Evolutionary conservation across 2,329 filamentous ascomycete species (phyloP), one percentile per base, ranked within the genome.

Genomic region (Didymella sp.): DNA sequence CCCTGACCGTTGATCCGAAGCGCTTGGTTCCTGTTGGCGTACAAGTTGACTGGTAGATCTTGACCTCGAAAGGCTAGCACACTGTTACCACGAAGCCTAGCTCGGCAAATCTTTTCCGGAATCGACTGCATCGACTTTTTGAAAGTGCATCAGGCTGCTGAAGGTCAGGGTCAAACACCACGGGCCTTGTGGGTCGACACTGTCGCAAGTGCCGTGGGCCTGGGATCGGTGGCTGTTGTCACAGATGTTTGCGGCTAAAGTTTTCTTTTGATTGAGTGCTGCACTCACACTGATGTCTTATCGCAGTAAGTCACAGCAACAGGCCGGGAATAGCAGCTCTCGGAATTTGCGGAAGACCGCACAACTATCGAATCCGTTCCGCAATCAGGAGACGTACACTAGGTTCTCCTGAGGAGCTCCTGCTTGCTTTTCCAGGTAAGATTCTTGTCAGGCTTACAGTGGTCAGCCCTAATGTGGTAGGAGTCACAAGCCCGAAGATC

Each of bases 231-330:
- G 51, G 31, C n/a, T 48, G 28, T 31, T 28, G 38, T 43, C n/a
- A 24, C 37, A 51, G 13, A 43, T 33, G 38, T 22, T 33, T 48
- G 22, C 37, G 37, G 54, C 43, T 37, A 45, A 47, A 15, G 21
- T 31, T 30, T 8, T 45, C 11, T 24, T 21, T 43, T 27, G 37
- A 35, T 22, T 31, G 33, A 37, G 37, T 17, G 11, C 12, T 47
- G 28, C 28, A 7, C 8, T 4, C 25, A 17, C 45, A 33, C 40
- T 46, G 40, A 41, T 45, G 35, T 37, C 42, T 46, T 28, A 30
- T 42, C 24, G n/a, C 43, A 25, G 19, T 48, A 43, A 49, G 44
- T 44, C 48, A 57, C 33, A 49, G 44, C 40, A 43, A 57, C 33
- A 38, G 19, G 19, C 19, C 31, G 48, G 48, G n/a, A 48, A 44